Percentiles rank a stretch among this genome's conserved stretches.
Conservation (phyloP, 192 early-diverging fungal genomes). For the Coemansia sp. region DNA sequence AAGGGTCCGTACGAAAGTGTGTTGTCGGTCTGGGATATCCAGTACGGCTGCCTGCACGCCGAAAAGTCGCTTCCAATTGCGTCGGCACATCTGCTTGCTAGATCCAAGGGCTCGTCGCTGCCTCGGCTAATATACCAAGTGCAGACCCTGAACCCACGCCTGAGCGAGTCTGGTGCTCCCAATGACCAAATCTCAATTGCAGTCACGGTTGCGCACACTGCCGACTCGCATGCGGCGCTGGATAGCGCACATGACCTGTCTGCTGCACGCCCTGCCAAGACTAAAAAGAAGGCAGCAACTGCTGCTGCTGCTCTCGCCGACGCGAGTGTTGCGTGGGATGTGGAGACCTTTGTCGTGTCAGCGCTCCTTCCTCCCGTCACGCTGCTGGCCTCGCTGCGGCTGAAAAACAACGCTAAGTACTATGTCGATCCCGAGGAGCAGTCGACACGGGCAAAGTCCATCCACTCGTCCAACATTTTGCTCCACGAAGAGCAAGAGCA, state of each 20-base stretch:
- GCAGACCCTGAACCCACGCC: conserved; percentile 41
- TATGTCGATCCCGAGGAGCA: conserved; percentile 53
- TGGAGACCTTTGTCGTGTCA: conserved; percentile 45
- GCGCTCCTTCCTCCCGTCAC: conserved; percentile 51
- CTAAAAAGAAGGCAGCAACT: conserved; percentile 2
- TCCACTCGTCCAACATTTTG: conserved; percentile 56
- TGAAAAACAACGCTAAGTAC: conserved; percentile 56
- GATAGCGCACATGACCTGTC: conserved; percentile 13
- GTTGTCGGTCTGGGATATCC: conserved; percentile 54
- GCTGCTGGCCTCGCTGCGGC: conserved; percentile 47
- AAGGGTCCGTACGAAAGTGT: conserved; percentile 52
- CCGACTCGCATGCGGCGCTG: conserved; percentile 25
- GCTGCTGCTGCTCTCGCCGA: background rate
- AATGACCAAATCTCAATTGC: conserved; percentile 52
- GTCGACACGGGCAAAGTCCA: conserved; percentile 14
- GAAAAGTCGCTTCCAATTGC: conserved; percentile 38
- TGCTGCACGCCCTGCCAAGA: background rate
- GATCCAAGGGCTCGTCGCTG: conserved; percentile 14
- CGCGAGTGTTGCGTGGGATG: conserved; percentile 22
- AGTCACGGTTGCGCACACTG: conserved; percentile 45
- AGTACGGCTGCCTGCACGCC: conserved; percentile 54
- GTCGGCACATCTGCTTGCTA: conserved; percentile 24
- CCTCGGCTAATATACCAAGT: conserved; percentile 53
- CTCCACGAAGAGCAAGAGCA: conserved; percentile 57
- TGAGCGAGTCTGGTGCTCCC: conserved; percentile 25